Conservation (phyloP, 495 filamentous ascomycete species). For the Neurospora terricola region DNA sequence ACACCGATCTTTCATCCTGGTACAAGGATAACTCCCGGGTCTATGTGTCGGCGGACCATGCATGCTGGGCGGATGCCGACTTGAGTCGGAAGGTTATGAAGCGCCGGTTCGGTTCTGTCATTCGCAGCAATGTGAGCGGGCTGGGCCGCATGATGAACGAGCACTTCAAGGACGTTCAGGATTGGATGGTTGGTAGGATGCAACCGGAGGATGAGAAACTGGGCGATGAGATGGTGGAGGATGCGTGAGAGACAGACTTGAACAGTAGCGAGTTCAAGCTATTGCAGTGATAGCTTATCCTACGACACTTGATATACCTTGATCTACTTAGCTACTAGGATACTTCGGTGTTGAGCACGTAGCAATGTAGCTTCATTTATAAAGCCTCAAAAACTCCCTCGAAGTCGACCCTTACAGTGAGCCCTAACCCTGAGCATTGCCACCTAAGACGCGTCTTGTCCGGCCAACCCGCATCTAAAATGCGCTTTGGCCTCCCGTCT, state of each 20-base stretch:
- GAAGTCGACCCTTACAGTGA: not conserved
- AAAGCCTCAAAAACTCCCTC: too few relatives aligned
- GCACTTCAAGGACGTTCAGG: slow-evolving; percentile 46
- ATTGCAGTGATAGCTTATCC: not conserved
- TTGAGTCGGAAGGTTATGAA: slow-evolving; percentile 50
- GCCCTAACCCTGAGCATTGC: not conserved
- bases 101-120: slow-evolving; percentile 53
- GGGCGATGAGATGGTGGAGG: slow-evolving; percentile 1
- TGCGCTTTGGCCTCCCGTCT: not conserved
- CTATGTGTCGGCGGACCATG: slow-evolving; percentile 61
- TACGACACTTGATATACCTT: not conserved
- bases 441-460: not conserved
- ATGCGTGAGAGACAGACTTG: not conserved
- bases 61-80: slow-evolving; percentile 54
- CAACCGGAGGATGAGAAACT: slow-evolving; percentile 22
- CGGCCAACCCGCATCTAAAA: not conserved
- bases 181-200: slow-evolving; percentile 43
- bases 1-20: slow-evolving; percentile 56
- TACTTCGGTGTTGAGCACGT: not conserved
- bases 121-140: slow-evolving; percentile 40
- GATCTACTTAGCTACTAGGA: not conserved
- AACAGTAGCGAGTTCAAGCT: not conserved
- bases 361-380: not conserved
- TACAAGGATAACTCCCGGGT: slow-evolving; percentile 64
- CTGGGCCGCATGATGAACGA: slow-evolving; percentile 55